Evolutionary conservation across 331 rosid species (phyloP), one percentile per base, ranked within the genome.

Genomic region (Stylosanthes scabra): DNA sequence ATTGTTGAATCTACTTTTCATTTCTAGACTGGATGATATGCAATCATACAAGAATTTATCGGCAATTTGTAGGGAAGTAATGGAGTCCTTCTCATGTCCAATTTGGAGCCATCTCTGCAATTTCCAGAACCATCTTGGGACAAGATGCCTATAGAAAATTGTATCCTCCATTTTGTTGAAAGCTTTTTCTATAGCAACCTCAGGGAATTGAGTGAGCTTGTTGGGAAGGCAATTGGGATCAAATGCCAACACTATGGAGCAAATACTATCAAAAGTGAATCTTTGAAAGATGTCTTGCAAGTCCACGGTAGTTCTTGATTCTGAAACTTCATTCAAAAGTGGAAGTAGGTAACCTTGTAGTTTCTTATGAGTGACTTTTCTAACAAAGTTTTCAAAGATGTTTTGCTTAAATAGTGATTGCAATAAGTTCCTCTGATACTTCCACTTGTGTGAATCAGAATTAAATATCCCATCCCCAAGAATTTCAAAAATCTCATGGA

Each of bases 381-480:
- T 72, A 9, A 78, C n/a, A 6, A 63, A 70, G 45, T 7, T 50
- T 28, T 16, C 68, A 20, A 79, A 72, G 11, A 31, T 49, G 2
- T 28, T 10, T 0, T 42, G 59, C 4, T 28, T 71, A 1, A 81
- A 4, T 37, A 72, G 1, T 2, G 73, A 14, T 2, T 67, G 85
- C 13, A 34, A 44, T 5, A 70, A 11, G 25, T 20, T 11, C 93
- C 45, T 80, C 77, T n/a, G 27, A n/a, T 44, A 15, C 58, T 46
- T 68, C 96, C 93, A 90, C 1, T 54, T 51, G 2, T 87, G 66
- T 1, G 65, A 55, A 64, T 90, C 87, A 5, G 72, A 11, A 25
- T 63, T 79, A n/a, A 90, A 64, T 66, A 90, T 82, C 3, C 91
- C 89, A 13, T 67, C 83, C 34, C 93, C 89, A 0, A 90, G 34